Base-by-base conservation (phyloP, 805 yeast genomes). In the Saccharomycopsis selenospora region DNA sequence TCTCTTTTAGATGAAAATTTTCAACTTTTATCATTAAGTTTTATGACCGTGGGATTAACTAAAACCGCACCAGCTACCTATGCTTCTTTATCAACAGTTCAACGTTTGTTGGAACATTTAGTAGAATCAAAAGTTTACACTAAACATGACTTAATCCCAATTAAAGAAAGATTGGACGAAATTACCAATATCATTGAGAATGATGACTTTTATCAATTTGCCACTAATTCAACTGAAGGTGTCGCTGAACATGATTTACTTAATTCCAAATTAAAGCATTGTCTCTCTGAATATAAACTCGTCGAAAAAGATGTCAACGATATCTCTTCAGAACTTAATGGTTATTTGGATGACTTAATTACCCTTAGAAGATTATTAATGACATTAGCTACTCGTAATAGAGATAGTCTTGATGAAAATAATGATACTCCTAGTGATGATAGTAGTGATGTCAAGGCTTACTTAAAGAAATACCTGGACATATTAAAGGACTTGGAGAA, bases 31-130 rank as follows among this genome's bases (percentile, higher is more conserved):
- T 84, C 95, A 11, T 71, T 93, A 45, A 84, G 93, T 56, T 87
- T 90, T 64, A 77, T 91, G 59, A 87, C 98, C 2, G 93, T 95
- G 51, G 99, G 99, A 2, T 70, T 88, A 57, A 84, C 85, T 42
- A 82, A 88, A 57, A 76, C 88, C 29, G 95, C 96, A 1, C 96
- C 98, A 1, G 96, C 97, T 3, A 86, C 96, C 1, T 93, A 85
- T 66, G 91, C 95, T 4, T 85, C 95, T 2, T 68, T 91, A 38
- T 74, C 89, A 38, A 88, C 98, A 0, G 95, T 93, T 18, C 83
- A 82, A 65, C 79, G 93, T 56, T 68, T 93, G 50, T 71, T 93
- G 56, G 85, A 79, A 55, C 98, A 91, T 66, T 68, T 91, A 53
- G 76, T 79, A 55, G 96, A 86, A 61, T 77, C 86, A 44, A 80